Base-by-base conservation (phyloP, 768 basidiomycete species). In the Omphalotus guepiniiformis region DNA sequence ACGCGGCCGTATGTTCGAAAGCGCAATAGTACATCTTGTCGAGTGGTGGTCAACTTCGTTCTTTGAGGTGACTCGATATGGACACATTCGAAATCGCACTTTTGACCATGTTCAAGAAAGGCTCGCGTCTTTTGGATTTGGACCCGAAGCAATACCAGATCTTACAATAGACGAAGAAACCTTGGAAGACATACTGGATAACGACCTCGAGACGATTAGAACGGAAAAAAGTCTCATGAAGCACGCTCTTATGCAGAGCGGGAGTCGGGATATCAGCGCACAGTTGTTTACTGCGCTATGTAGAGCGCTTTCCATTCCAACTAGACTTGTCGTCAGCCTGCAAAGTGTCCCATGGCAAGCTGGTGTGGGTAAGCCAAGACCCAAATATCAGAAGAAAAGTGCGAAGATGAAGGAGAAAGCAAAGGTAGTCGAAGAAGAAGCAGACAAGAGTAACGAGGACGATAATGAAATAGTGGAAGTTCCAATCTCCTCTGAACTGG, bases 341-440 rank as follows among this genome's bases (percentile, higher is more conserved):
- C 95, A 98, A 65, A 83, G 89, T 44, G 82, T 97, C 8, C 91
- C 93, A 8, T 97, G 93, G 93, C 79, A 93, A 61, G 79, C 80
- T 16, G 67, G 71, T 25, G 71, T 79, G 13, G 81, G 80, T 3
- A 83, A 80, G 57, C 69, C 78, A 12, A 82, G 77, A 51, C 62
- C 72, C 3, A 63, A 58, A 25, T 62, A 67, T 40, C 49, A 55
- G 15, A 70, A 58, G 49, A 80, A 47, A 39, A 5, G 15, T n/a
- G 28, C 16, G 19, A 37, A 5, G 15, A 5, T 19, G 35, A 18
- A 74, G 61, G 58, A 60, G 43, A 68, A 65, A 54, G 57, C 50
- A 34, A 44, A 67, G 57, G 59, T 53, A 47, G 49, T 68, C 57
- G 59, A 60, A 47, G 63, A 75, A 56, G 63, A 56, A 26, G 63